Percentiles rank a stretch among this genome's conserved stretches.
Conservation (phyloP, 2,329 filamentous ascomycete species). For the Venturia pyrina region DNA sequence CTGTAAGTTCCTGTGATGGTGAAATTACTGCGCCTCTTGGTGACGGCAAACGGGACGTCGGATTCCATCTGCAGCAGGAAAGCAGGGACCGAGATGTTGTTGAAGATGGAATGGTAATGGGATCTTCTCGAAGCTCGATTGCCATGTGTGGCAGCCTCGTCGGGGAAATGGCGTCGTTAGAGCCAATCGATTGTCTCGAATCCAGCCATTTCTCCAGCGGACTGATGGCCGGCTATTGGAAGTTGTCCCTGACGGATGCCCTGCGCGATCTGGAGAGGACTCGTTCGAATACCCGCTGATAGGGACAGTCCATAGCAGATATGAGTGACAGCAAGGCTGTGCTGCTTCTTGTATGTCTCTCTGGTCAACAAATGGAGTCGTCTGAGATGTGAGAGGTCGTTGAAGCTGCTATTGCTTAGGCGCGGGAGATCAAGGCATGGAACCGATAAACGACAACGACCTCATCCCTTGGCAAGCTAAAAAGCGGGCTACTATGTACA, state of each 20-base stretch:
- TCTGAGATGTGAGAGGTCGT: too few species aligned
- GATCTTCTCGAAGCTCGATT: slow-evolving; percentile 3
- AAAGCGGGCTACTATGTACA: neutral
- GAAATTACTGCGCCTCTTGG: neutral
- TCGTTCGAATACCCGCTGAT: neutral
- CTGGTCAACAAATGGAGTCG: too few species aligned
- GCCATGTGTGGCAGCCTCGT: neutral
- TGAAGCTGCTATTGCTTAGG: too few species aligned
- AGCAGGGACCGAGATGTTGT: neutral
- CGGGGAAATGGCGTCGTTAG: neutral
- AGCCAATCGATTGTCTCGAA: neutral
- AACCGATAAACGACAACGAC: too few species aligned
- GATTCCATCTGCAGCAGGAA: neutral
- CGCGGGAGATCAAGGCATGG: too few species aligned
- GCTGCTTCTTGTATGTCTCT: neutral
- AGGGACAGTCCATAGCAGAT: neutral
- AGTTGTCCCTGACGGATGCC: neutral
- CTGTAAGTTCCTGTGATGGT: neutral
- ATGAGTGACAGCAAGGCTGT: neutral
- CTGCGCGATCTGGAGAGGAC: neutral
- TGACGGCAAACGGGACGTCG: neutral
- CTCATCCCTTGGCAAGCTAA: neutral
- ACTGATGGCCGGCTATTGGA: neutral
- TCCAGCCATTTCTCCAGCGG: neutral
- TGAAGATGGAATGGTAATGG: neutral